Percentiles rank a stretch among this genome's conserved stretches.
These are phyloP conservation scores for Rosa hybrid DNA, from an alignment of 331 rosid species.

Conservation along the genomic window DNA sequence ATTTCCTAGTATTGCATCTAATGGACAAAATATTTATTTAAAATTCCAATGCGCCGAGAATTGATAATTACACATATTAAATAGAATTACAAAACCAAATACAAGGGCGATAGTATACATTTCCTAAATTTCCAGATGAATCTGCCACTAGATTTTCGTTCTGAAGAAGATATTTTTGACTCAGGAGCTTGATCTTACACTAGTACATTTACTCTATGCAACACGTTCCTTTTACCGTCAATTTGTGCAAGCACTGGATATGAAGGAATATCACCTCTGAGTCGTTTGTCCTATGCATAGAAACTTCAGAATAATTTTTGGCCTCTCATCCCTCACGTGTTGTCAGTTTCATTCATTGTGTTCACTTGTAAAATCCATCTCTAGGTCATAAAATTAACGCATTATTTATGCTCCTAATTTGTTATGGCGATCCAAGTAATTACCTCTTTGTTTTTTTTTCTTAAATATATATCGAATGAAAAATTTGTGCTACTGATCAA, in stretches of 20 bases:
- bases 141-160: not conserved
- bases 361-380: not conserved
- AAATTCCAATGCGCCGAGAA: too few relatives aligned
- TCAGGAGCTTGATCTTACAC: not conserved
- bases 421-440: not conserved
- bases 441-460: not conserved
- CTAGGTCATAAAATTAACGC: not conserved
- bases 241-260: not conserved
- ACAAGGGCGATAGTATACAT: not conserved
- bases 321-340: conserved; percentile 6
- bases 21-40: too few relatives aligned
- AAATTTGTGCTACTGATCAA: not conserved
- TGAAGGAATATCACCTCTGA: conserved; percentile 1
- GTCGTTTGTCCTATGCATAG: not conserved
- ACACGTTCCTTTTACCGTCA: not conserved
- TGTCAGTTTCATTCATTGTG: not conserved
- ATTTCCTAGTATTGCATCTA: too few relatives aligned
- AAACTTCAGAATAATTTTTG: not conserved
- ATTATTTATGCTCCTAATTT: not conserved
- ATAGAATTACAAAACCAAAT: not conserved
- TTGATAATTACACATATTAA: not conserved
- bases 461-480: not conserved
- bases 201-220: not conserved
- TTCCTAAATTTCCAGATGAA: not conserved
- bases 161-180: not conserved